Conservation (phyloP, 2,329 filamentous ascomycete genomes). For the Paecilomyces sp. region DNA sequence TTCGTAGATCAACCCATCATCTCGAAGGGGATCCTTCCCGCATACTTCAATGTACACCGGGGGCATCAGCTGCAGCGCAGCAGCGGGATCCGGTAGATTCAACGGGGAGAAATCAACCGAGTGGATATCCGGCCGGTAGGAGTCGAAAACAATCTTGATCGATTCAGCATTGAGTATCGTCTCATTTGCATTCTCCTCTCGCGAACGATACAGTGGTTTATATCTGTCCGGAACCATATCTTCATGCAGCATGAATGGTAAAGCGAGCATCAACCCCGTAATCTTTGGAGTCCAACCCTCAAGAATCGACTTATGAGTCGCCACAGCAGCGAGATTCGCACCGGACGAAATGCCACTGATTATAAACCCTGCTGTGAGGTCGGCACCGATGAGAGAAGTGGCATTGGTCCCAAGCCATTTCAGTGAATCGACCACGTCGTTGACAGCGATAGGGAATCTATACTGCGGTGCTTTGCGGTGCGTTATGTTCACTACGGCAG, state of each 20-base stretch:
- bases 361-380: neutral
- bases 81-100: neutral
- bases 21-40: neutral
- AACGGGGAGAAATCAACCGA: neutral
- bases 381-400: neutral
- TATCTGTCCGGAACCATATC: neutral
- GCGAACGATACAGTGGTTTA: neutral
- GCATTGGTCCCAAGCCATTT: neutral
- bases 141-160: neutral
- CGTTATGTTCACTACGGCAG: neutral
- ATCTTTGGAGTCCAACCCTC: neutral
- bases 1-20: neutral
- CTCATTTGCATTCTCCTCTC: neutral
- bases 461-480: neutral
- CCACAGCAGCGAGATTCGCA: neutral
- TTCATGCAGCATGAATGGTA: neutral
- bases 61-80: neutral
- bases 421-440: neutral
- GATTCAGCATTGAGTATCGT: neutral
- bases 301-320: neutral
- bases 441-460: neutral
- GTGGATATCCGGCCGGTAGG: neutral
- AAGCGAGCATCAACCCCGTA: neutral
- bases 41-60: neutral
- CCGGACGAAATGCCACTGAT: neutral